These are phyloP conservation scores for Royoungia palumana DNA, from an alignment of 768 basidiomycete genomes.

Conservation along the genomic window DNA sequence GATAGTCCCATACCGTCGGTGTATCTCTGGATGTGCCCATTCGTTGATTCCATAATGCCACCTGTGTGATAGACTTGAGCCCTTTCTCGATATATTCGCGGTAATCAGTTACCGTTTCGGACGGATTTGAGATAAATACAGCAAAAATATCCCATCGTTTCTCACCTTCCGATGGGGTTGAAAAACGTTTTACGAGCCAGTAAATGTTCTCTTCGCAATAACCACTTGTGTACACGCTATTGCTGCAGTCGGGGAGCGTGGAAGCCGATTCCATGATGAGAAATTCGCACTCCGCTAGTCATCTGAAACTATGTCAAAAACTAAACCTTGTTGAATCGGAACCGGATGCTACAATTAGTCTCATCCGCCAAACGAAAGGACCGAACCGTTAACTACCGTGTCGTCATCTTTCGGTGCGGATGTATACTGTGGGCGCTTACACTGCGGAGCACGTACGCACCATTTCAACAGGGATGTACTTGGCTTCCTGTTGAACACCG, in stretches of 20 bases:
- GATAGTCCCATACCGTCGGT: conserved; percentile 72
- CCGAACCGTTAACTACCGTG: not conserved
- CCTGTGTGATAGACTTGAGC: conserved; percentile 36
- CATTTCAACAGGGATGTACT: not conserved
- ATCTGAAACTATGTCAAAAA: not conserved
- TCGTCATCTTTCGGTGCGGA: not conserved
- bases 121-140: conserved; percentile 64
- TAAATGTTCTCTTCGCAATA: conserved; percentile 80
- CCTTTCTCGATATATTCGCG: not conserved
- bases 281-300: conserved; percentile 22
- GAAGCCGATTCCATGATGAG: conserved; percentile 13
- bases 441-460: not conserved
- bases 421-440: not conserved
- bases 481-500: too few relatives aligned
- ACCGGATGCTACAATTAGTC: conserved; percentile 1
- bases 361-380: not conserved
- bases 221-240: conserved; percentile 50
- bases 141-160: conserved; percentile 48
- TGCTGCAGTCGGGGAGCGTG: conserved; percentile 19
- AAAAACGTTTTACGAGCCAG: conserved; percentile 48
- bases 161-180: conserved; percentile 23
- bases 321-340: conserved; percentile 12
- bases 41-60: conserved; percentile 64
- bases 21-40: conserved; percentile 31
- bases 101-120: conserved; percentile 47